Percentiles rank a stretch among this genome's conserved stretches.
phyloP scores from a whole-genome alignment of 2,329 filamentous ascomycete species.

The Mariannaea sp. region DNA sequence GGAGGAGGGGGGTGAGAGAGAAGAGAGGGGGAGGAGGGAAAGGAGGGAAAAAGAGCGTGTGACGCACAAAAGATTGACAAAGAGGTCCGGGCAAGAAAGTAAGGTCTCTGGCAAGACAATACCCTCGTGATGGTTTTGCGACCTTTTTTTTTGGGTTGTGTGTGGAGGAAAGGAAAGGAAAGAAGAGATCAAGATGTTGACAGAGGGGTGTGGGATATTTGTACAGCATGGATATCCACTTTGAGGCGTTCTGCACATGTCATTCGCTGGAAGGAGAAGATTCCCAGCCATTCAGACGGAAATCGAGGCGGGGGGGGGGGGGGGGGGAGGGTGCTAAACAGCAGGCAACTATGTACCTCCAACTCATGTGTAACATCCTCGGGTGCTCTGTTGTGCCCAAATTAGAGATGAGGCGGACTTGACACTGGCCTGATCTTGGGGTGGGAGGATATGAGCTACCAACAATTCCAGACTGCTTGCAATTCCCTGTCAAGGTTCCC shows the following conservation, averaged over 20 bases:
- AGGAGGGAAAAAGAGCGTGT: constrained; percentile 41
- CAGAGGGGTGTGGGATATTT: constrained; percentile 33
- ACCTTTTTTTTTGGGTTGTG: constrained; percentile 59
- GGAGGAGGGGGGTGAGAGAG: no score
- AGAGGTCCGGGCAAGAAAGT: constrained; percentile 60
- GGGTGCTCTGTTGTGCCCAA: no score
- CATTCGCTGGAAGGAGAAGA: constrained; percentile 3
- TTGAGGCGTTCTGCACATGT: neutral
- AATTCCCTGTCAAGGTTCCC: no score
- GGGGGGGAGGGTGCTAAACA: neutral
- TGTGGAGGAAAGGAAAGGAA: constrained; percentile 57
- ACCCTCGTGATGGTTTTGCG: constrained; percentile 61
- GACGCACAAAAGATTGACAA: constrained; percentile 52
- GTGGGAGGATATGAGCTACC: no score
- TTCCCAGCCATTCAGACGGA: constrained; percentile 17
- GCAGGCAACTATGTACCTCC: neutral
- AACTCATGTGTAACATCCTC: no score
- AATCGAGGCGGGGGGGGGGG: neutral
- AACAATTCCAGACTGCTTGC: no score
- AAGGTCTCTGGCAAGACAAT: constrained; percentile 54
- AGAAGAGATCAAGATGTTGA: constrained; percentile 31
- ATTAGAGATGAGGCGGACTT: neutral
- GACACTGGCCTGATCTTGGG: neutral
- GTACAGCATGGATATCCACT: constrained; percentile 22
- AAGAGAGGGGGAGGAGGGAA: constrained; percentile 29